Evolutionary conservation across 768 basidiomycete genomes (phyloP).

Genomic region (Fibroporia radiculosa): DNA sequence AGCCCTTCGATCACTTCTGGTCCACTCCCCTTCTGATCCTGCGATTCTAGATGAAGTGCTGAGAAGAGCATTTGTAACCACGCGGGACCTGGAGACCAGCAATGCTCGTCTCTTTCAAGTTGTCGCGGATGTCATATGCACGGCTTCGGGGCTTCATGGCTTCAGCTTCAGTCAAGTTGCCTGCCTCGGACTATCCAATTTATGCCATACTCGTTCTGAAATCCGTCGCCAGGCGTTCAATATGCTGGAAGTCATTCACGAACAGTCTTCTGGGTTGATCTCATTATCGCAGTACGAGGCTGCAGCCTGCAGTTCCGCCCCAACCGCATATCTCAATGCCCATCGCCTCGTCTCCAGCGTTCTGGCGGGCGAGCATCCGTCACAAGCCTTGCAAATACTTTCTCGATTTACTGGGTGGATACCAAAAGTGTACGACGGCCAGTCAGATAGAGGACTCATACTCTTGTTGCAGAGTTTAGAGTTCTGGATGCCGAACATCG

Average conservation of each 20-base stretch:
- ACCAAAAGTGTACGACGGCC: slow-evolving; percentile 48
- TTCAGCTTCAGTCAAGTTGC: slow-evolving; percentile 70
- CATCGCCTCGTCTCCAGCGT: slow-evolving; percentile 72
- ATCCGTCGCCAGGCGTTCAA: slow-evolving; percentile 74
- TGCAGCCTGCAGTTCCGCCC: slow-evolving; percentile 59
- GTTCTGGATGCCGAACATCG: slow-evolving; percentile 75
- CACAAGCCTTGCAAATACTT: slow-evolving; percentile 56
- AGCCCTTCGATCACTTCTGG: slow-evolving; percentile 63
- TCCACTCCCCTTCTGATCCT: slow-evolving; percentile 44
- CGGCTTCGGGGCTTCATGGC: slow-evolving; percentile 36
- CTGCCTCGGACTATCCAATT: slow-evolving; percentile 77
- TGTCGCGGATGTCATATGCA: slow-evolving; percentile 61
- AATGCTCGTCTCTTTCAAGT: slow-evolving; percentile 71
- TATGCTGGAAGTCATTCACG: slow-evolving; percentile 66
- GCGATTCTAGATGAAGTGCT: slow-evolving; percentile 59
- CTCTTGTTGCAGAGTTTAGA: slow-evolving; percentile 74
- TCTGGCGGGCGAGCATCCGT: slow-evolving; percentile 71
- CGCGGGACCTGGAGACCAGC: slow-evolving; percentile 44
- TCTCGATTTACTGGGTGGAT: slow-evolving; percentile 67
- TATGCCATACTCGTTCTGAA: slow-evolving; percentile 59
- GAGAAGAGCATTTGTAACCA: slow-evolving; percentile 58
- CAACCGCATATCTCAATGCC: slow-evolving; percentile 73
- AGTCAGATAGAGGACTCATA: slow-evolving; percentile 40
- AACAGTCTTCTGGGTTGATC: slow-evolving; percentile 57
- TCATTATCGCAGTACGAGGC: slow-evolving; percentile 70